Evolutionary conservation across 2,329 filamentous ascomycete species (phyloP), one percentile per base, ranked within the genome.

Genomic region (Trematosphaeria pertusa): DNA sequence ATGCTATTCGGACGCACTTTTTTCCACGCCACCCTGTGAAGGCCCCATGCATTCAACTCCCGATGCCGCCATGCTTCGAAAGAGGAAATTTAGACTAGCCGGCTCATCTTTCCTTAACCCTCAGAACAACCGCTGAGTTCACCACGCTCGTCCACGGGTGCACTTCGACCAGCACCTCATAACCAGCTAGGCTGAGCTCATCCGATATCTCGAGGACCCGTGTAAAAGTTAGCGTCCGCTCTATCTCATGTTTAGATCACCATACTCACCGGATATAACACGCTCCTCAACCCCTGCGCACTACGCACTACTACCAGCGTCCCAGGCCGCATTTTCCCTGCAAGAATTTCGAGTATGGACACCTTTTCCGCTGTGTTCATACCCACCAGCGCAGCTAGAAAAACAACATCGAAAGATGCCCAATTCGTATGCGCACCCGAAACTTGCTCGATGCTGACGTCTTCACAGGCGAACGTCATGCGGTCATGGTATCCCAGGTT

Each of bases 371-470:
- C 26, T n/a, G 74, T 71, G 1, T 69, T 67, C 9, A 62, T 60
- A 0, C 79, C 79, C 0, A 81, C 79, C 0, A 82, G 59, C 1
- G 78, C 78, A 2, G 79, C 79, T 3, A 82, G 57, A 52, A 76
- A 81, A 0, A 82, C 75, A 0, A 80, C 73, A 37, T 81, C 74
- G 34, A 73, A 77, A 0, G 48, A 45, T 0, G 40, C 45, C 48
- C 78, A 69, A 12, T 66, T 57, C 19, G 45, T 21, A 4, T 1
- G 30, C 9, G 18, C 32, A 18, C 11, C 22, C 22, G 10, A 6
- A 9, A 5, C 26, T 15, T 11, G 3, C 8, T 45, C 32, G 2
- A 33, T 43, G 17, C 43, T 53, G 1, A 73, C 73, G 12, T 74
- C 70, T n/a, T 64, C 62, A 19, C 65, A 70, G 2, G 59, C 37